Base-by-base conservation (phyloP, 768 basidiomycete genomes). In the Russula sp. region DNA sequence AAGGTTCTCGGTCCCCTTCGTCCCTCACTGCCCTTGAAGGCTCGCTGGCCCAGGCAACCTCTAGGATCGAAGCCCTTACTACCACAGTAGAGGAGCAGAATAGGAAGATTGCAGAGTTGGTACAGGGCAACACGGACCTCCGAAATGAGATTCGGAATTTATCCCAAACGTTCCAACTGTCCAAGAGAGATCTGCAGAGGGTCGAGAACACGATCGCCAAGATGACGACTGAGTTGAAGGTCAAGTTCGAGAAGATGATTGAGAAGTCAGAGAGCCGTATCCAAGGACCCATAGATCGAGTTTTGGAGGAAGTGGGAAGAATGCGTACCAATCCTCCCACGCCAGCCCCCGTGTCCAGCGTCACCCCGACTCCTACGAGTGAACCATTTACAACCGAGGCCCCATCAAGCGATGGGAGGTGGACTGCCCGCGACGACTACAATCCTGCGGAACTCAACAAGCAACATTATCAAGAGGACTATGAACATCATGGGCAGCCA, bases 121-220 rank as follows among this genome's bases (percentile, higher is more conserved):
- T 36, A 3, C 39, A 59, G 18, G 34, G 38, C 13, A 63, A 59
- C 20, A 4, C 16, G 1, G 32, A 22, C 41, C 62, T 59, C 35
- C 57, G 58, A 13, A 34, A 59, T 14, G 52, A 42, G 14, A 8
- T 63, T 22, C 25, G 11, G 45, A 49, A 22, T 14, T 34, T 63
- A 20, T 41, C 56, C 2, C 57, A 32, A 32, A 43, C 34, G 10
- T n/a, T 55, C 39, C 51, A 63, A 52, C 20, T 11, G 22, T 48
- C 57, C n/a, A 59, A 48, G 58, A 59, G 52, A n/a, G 62, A 63
- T 45, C 14, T 59, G 8, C 62, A 59, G 34, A 58, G 53, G 57
- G 34, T 63, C 47, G 58, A 63, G 46, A 32, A 32, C 42, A 55
- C 22, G 29, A 38, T 38, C 10, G 32, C 39, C 25, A 54, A 38